Evolutionary conservation across 1,284 basidiomycete species (phyloP).

Genomic region (Pseudozyma sp.): DNA sequence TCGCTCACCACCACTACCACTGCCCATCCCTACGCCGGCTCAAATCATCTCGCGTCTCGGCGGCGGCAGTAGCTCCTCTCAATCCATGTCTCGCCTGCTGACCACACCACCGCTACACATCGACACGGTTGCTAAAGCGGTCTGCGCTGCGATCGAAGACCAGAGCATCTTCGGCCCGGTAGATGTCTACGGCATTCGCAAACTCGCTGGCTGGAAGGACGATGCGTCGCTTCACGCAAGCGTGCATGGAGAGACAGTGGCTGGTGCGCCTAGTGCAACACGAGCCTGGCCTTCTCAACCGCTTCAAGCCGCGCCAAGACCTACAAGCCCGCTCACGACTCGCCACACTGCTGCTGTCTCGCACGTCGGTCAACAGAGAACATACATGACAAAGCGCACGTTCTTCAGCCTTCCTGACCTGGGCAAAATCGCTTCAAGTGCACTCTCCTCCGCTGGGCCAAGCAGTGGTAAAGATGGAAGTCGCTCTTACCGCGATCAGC

Average conservation of each 20-base stretch:
- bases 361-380: constrained; percentile 23
- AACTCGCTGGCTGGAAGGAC: constrained; percentile 59
- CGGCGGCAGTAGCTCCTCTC: constrained; percentile 43
- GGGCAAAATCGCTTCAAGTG: constrained; percentile 37
- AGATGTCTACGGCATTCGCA: constrained; percentile 48
- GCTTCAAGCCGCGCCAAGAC: constrained; percentile 17
- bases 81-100: constrained; percentile 81
- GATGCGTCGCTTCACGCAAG: constrained; percentile 30
- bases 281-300: constrained; percentile 23
- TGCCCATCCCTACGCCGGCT: constrained; percentile 76
- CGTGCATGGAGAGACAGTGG: constrained; percentile 15
- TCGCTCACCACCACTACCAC: constrained; percentile 29
- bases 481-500: constrained; percentile 32
- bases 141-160: constrained; percentile 73
- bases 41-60: constrained; percentile 38
- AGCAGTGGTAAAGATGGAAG: neutral
- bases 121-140: constrained; percentile 90
- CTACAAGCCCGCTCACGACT: constrained; percentile 1
- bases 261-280: constrained; percentile 1
- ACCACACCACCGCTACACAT: constrained; percentile 90
- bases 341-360: constrained; percentile 15
- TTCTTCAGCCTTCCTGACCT: constrained; percentile 50
- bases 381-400: constrained; percentile 4
- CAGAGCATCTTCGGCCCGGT: constrained; percentile 56
- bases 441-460: constrained; percentile 15